phyloP scores from a whole-genome alignment of 139 green algal species.

The Coelastrella sp. region DNA sequence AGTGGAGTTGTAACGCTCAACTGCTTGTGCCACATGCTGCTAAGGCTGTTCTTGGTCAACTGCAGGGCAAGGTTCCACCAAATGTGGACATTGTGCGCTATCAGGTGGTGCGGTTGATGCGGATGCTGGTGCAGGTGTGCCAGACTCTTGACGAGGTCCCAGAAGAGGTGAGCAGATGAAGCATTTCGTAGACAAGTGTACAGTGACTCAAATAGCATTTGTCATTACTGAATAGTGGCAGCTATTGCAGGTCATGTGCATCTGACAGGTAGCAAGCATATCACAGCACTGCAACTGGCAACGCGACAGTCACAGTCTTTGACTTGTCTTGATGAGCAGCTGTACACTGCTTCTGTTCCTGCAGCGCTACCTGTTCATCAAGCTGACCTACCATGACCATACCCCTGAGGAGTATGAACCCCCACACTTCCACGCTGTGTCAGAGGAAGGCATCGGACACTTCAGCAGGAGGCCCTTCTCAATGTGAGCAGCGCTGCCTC shows the following conservation, averaged over 20 bases:
- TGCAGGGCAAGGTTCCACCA: conserved; percentile 19
- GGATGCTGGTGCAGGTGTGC: conserved; percentile 82
- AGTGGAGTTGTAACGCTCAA: too few relatives aligned
- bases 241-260: too few relatives aligned
- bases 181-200: too few relatives aligned
- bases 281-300: too few relatives aligned
- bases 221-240: too few relatives aligned
- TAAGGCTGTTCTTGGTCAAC: not conserved
- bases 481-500: conserved; percentile 53
- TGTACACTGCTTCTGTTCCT: too few relatives aligned
- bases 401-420: conserved; percentile 86
- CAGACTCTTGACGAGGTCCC: conserved; percentile 81
- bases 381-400: conserved; percentile 82
- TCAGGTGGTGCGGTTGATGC: conserved; percentile 79
- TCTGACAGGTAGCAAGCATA: too few relatives aligned
- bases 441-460: conserved; percentile 56
- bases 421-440: conserved; percentile 72
- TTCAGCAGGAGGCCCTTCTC: conserved; percentile 73
- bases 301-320: too few relatives aligned
- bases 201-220: too few relatives aligned
- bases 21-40: not conserved
- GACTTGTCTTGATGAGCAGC: too few relatives aligned
- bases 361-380: conserved; percentile 87
- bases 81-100: conserved; percentile 61
- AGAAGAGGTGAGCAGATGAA: conserved; percentile 48